Percentiles rank a stretch among this genome's conserved stretches.
Evolutionary conservation across 2,329 filamentous ascomycete genomes (phyloP).

Genomic region (Neofusicoccum kwambonambiense): DNA sequence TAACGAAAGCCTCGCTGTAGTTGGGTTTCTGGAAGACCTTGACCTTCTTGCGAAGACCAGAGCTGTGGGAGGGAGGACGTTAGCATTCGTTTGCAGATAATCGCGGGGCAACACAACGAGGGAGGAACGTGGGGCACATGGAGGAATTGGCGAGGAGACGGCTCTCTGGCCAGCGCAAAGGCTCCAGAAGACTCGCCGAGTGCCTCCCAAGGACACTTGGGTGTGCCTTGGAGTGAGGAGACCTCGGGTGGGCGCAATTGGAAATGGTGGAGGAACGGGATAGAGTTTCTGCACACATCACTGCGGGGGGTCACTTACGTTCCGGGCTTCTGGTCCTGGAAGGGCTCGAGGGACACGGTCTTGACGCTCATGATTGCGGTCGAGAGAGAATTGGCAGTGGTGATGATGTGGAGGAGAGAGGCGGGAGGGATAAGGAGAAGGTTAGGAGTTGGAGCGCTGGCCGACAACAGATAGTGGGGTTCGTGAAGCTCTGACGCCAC

Average conservation of each 20-base stretch:
- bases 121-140: too few species aligned
- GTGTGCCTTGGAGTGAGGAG: too few species aligned
- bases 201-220: too few species aligned
- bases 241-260: constrained; percentile 9
- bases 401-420: background rate
- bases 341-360: constrained; percentile 79
- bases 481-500: constrained; percentile 14
- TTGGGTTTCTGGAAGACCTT: constrained; percentile 92
- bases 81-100: background rate
- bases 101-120: background rate
- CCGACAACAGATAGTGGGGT: constrained; percentile 15
- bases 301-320: constrained; percentile 67
- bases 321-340: constrained; percentile 96
- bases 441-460: constrained; percentile 7
- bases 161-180: too few species aligned
- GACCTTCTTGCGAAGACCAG: constrained; percentile 98
- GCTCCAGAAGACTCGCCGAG: too few species aligned
- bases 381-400: background rate
- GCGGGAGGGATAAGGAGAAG: constrained; percentile 2
- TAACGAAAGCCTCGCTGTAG: constrained; percentile 94
- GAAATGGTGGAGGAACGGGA: constrained; percentile 21
- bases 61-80: constrained; percentile 54
- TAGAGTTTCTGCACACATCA: background rate
- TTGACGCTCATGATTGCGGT: constrained; percentile 61
- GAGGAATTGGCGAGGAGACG: too few species aligned